Evolutionary conservation across 2,329 filamentous ascomycete species (phyloP).

Genomic region (Penicillium corylophilum): DNA sequence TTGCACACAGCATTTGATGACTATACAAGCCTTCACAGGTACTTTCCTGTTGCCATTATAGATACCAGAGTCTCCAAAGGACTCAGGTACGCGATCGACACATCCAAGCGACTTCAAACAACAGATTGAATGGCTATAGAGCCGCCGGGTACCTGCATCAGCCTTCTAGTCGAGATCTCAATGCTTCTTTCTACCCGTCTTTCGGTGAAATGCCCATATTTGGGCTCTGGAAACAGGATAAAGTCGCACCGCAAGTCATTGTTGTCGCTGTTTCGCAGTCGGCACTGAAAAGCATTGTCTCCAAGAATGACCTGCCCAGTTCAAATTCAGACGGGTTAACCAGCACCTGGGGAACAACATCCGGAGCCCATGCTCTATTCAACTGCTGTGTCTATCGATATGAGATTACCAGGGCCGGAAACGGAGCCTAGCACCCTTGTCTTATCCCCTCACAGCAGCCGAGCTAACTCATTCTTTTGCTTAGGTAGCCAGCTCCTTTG

Average conservation of each 20-base stretch:
- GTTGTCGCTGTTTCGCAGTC: background rate
- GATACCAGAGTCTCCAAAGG: background rate
- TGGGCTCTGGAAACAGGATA: background rate
- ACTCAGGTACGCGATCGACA: background rate
- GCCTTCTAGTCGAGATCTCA: slow-evolving; percentile 2
- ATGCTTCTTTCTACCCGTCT: background rate
- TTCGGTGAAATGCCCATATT: background rate
- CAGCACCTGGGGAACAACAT: too few species aligned
- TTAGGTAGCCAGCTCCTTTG: background rate
- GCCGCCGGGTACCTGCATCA: background rate
- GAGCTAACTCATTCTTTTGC: background rate
- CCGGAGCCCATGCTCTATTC: background rate
- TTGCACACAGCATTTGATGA: background rate
- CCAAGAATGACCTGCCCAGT: background rate
- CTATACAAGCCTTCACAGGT: background rate
- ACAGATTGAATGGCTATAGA: background rate
- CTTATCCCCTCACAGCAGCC: background rate
- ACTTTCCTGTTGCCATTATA: background rate
- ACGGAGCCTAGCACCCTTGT: background rate
- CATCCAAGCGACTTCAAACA: background rate
- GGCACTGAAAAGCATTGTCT: background rate
- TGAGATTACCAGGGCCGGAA: background rate
- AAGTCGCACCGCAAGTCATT: background rate
- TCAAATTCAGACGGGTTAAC: background rate
- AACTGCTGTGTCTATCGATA: background rate